Conservation (phyloP, 2,329 filamentous ascomycete species). For the Stagonosporopsis chrysanthemi region DNA sequence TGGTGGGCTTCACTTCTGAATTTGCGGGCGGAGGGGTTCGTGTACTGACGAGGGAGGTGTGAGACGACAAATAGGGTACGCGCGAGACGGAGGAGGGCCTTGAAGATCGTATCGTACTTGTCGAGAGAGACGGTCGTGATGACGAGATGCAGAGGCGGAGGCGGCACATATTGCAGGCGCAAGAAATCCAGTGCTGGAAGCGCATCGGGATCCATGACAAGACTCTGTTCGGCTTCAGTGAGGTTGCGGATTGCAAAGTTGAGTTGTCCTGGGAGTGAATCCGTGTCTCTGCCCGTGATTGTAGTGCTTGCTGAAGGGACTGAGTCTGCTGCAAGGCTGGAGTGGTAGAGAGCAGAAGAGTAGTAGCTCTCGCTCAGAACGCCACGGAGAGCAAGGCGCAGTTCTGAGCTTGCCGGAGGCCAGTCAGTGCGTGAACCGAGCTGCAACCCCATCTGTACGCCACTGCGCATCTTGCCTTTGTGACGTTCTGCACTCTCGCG, state of each 20-base stretch:
- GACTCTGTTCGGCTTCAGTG: constrained; percentile 77
- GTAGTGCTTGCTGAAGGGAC: constrained; percentile 8
- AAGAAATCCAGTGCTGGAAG: constrained; percentile 94
- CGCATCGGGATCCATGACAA: constrained; percentile 81
- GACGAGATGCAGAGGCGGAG: constrained; percentile 73
- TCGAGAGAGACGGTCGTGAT: constrained; percentile 74
- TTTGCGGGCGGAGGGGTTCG: constrained; percentile 27
- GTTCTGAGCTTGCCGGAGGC: constrained; percentile 92
- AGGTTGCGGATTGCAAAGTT: constrained; percentile 80
- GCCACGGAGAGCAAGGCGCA: constrained; percentile 88
- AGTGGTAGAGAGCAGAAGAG: constrained; percentile 45
- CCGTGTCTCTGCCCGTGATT: constrained; percentile 31
- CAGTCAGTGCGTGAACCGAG: constrained; percentile 82
- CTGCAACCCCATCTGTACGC: constrained; percentile 78
- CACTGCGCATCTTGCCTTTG: constrained; percentile 70
- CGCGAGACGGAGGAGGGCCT: constrained; percentile 75
- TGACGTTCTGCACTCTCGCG: constrained; percentile 79
- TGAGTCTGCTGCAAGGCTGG: constrained; percentile 20
- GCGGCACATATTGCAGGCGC: constrained; percentile 81
- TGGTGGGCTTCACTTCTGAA: constrained; percentile 82
- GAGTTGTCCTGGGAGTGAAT: constrained; percentile 55
- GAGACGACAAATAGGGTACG: constrained; percentile 78
- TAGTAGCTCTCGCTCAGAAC: constrained; percentile 79
- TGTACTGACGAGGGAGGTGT: constrained; percentile 45
- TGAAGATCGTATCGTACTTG: constrained; percentile 88